These are phyloP conservation scores for Verticillium zaregamsianum DNA, from an alignment of 2,329 filamentous ascomycete genomes.

Conservation along the genomic window DNA sequence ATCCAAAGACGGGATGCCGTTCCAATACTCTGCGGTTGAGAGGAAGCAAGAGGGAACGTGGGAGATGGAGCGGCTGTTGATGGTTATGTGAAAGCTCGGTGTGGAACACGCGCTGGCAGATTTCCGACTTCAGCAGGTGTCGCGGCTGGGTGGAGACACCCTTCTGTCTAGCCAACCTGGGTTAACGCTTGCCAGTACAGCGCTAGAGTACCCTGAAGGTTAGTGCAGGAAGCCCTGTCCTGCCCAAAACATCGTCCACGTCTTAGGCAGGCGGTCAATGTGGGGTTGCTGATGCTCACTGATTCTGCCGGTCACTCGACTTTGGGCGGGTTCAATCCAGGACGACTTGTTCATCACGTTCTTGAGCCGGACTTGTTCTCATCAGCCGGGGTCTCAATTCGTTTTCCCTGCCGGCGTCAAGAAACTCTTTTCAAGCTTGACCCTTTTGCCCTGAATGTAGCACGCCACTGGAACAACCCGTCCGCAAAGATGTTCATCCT, in stretches of 20 bases:
- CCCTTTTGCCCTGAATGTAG: background rate
- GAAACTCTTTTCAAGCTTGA: background rate
- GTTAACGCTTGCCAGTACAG: background rate
- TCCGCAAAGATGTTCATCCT: conserved; percentile 45
- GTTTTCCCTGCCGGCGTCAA: background rate
- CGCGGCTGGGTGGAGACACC: background rate
- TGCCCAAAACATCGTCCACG: background rate
- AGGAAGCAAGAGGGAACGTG: background rate
- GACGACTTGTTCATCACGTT: background rate
- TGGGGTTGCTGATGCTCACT: conserved; percentile 5
- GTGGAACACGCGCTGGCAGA: background rate
- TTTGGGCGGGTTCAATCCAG: background rate
- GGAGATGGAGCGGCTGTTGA: background rate
- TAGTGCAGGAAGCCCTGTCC: background rate
- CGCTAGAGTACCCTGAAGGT: background rate
- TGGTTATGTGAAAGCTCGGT: background rate
- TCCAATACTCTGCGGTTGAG: background rate
- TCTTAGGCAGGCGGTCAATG: conserved; percentile 1
- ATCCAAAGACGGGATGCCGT: background rate
- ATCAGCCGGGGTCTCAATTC: background rate
- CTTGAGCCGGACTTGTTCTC: background rate
- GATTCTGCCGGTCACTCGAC: conserved; percentile 9
- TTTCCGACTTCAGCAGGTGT: background rate
- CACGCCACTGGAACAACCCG: background rate
- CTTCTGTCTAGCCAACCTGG: background rate